A percentile compares a stretch with the other conserved stretches of the same genome.
Conservation (phyloP, 1,139 yeast species). For the Blastobotrys buckinghamii region DNA sequence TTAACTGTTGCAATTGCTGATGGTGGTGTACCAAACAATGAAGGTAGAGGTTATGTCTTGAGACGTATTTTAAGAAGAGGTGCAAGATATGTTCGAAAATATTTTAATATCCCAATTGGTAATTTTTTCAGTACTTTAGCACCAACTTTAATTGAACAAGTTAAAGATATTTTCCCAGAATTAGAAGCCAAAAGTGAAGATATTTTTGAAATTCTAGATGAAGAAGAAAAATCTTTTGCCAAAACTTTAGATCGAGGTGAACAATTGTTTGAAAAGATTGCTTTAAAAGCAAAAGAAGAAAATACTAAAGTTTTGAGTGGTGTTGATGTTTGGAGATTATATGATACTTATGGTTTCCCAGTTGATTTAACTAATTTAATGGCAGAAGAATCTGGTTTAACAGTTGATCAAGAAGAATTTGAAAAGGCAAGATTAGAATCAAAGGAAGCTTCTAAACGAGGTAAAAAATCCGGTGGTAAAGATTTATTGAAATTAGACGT, state of each 20-base stretch:
- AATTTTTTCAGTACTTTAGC: slow-evolving; percentile 86
- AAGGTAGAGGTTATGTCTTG: slow-evolving; percentile 96
- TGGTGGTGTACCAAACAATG: slow-evolving; percentile 99
- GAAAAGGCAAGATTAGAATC: slow-evolving; percentile 85
- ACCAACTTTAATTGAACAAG: slow-evolving; percentile 88
- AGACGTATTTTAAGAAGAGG: slow-evolving; percentile 98
- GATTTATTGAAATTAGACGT: slow-evolving; percentile 76
- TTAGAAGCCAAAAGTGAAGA: slow-evolving; percentile 62
- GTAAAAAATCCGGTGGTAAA: slow-evolving; percentile 58
- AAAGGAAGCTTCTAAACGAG: slow-evolving; percentile 91
- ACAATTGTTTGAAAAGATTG: slow-evolving; percentile 89
- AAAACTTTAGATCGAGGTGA: slow-evolving; percentile 98
- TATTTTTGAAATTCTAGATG: slow-evolving; percentile 85
- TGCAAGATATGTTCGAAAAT: slow-evolving; percentile 92
- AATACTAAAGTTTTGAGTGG: slow-evolving; percentile 79
- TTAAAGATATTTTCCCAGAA: slow-evolving; percentile 87
- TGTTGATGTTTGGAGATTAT: slow-evolving; percentile 95
- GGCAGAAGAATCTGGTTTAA: slow-evolving; percentile 98
- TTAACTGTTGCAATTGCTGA: slow-evolving; percentile 93
- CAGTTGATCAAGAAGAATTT: slow-evolving; percentile 85
- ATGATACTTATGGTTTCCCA: slow-evolving; percentile 99
- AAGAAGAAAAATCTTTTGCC: slow-evolving; percentile 92
- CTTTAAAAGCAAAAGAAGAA: slow-evolving; percentile 70
- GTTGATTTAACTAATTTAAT: slow-evolving; percentile 94
- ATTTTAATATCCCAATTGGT: slow-evolving; percentile 94